Evolutionary conservation across 192 early-diverging fungal genomes (phyloP).

Genomic region (Podochytrium sp.): DNA sequence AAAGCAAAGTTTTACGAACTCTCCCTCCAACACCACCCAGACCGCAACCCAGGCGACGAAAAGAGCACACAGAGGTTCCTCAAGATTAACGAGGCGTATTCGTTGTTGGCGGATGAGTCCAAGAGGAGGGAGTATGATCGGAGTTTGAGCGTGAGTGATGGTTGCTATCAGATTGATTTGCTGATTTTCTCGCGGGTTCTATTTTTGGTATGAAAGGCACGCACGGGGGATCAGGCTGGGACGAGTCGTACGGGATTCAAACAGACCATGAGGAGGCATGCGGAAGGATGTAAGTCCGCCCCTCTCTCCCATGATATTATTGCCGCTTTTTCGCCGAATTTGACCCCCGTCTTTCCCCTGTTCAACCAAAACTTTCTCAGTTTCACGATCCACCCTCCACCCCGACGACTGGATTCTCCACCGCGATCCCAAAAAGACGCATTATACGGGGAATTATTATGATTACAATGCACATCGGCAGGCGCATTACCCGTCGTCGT

Average conservation of each 20-base stretch:
- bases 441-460: constrained; percentile 10
- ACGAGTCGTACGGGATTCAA: constrained; percentile 15
- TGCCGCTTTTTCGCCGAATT: too few species aligned
- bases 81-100: constrained; percentile 86
- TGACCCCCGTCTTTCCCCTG: constrained; percentile 9
- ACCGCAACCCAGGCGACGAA: constrained; percentile 68
- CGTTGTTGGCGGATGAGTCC: constrained; percentile 69
- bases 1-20: constrained; percentile 74
- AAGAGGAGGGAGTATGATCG: constrained; percentile 82
- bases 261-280: constrained; percentile 1
- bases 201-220: too few species aligned
- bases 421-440: constrained; percentile 15
- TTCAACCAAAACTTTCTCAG: background rate
- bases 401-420: constrained; percentile 56
- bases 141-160: constrained; percentile 34
- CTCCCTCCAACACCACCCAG: constrained; percentile 82
- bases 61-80: constrained; percentile 74
- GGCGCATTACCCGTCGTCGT: constrained; percentile 35
- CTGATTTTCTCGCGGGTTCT: too few species aligned
- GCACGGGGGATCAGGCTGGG: background rate
- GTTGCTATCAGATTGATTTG: too few species aligned
- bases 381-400: constrained; percentile 10
- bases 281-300: constrained; percentile 2
- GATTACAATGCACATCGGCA: constrained; percentile 38
- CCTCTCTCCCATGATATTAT: too few species aligned